Conservation (phyloP, 192 early-diverging fungal genomes). For the Obelidium mucronatum region DNA sequence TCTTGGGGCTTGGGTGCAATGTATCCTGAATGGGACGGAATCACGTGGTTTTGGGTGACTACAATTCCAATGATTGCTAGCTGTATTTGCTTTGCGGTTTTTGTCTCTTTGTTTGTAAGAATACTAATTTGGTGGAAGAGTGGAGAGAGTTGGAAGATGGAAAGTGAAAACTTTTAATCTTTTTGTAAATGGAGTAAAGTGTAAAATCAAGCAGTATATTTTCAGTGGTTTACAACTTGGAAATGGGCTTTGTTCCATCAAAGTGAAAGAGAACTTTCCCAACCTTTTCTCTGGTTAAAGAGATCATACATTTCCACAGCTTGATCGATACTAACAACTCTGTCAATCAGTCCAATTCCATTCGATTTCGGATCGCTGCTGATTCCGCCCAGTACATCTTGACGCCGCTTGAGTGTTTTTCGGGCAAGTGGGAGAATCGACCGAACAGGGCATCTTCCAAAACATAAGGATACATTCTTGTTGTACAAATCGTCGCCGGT, state of each 20-base stretch:
- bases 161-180: no score
- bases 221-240: no score
- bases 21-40: background rate
- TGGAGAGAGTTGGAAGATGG: no score
- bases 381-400: slow-evolving; percentile 47
- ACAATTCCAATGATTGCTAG: background rate
- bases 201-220: no score
- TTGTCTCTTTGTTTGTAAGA: background rate
- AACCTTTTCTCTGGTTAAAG: slow-evolving; percentile 50
- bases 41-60: background rate
- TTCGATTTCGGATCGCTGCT: no score
- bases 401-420: slow-evolving; percentile 35
- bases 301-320: slow-evolving; percentile 55
- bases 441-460: slow-evolving; percentile 59
- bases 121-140: no score
- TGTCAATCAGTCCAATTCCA: slow-evolving; percentile 33
- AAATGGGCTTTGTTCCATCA: no score
- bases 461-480: slow-evolving; percentile 61
- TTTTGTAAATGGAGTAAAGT: no score
- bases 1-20: slow-evolving; percentile 48
- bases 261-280: slow-evolving; percentile 52
- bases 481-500: slow-evolving; percentile 60
- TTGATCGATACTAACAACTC: slow-evolving; percentile 46
- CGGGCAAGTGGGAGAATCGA: slow-evolving; percentile 51
- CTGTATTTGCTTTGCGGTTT: background rate